Base-by-base conservation (phyloP, 2,329 filamentous ascomycete genomes). In the Gremmenia infestans region DNA sequence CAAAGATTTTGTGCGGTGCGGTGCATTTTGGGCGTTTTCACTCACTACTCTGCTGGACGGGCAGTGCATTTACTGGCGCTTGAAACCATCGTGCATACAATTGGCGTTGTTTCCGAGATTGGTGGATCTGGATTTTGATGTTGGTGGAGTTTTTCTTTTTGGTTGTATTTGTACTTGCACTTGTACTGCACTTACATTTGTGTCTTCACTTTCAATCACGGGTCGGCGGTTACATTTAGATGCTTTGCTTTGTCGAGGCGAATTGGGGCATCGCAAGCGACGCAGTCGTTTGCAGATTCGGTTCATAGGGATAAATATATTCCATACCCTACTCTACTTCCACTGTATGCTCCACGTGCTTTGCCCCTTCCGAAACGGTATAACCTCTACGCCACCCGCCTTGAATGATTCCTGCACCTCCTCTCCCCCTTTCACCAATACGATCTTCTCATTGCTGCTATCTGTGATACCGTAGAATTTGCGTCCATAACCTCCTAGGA, bases 401-500 rank as follows among this genome's bases (percentile, higher is more conserved):
- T 72, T 76, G 64, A 89, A 81, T 61, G 74, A 80, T 66, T 76
- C 72, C 47, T 56, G 46, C 39, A 67, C 58, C 14, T 58, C 53
- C 50, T 66, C 62, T 3, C 35, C 47, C 11, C 57, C 57, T 46
- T 63, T 67, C 36, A 54, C 54, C n/a, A 67, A n/a, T 1, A 68
- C 56, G 54, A 67, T 64, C 36, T 39, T 64, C 58, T 66, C 60
- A 11, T 56, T 57, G 19, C 47, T 56, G 3, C 19, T 40, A 43
- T 65, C 58, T 6, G 43, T 37, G n/a, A 67, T 45, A 1, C 57
- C 57, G 66, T 85, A 86, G 65, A 86, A 86, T 4, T 66, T 68
- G 45, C 81, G 74, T 5, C 81, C 82, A 54, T 74, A 76, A 2
- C 67, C 65, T 65, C 80, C 77, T 32, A 85, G 68, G 70, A 86